Base-by-base conservation (phyloP, 495 filamentous ascomycete species). In the Xylaria intraflava region DNA sequence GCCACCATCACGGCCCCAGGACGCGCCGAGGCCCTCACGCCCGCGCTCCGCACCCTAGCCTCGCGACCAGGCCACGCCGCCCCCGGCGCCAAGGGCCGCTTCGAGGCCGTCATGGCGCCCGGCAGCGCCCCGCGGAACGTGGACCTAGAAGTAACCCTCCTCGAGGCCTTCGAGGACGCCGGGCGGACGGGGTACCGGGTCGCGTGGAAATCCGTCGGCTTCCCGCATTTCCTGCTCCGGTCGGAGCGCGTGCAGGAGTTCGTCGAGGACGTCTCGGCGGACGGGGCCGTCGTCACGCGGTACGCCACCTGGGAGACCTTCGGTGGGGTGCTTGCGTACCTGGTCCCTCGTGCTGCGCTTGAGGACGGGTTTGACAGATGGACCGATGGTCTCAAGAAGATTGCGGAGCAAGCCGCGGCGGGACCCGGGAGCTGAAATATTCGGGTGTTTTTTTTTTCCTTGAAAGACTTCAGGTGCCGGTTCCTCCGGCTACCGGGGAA, bases 221-320 rank as follows among this genome's bases (percentile, higher is more conserved):
- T 46, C 45, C 23, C 70, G 0, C 26, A 3, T 14, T 64, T 58
- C 40, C 20, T 69, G 62, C 59, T 70, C 24, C 56, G 53, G 5
- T 59, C 57, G n/a, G 70, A 73, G 62, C 57, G 70, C 20, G 61
- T 71, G 44, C 68, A 71, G 56, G 69, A 73, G 56, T 68, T 69
- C 45, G 41, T 71, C 6, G 62, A 68, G 26, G 51, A 26, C 0
- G 43, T 35, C 0, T 26, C 39, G 0, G 54, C 11, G 12, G 66
- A 48, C 11, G 53, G 53, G 33, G 64, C 47, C 0, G 53, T 24
- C 0, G 11, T 8, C 4, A 55, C 52, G 36, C 8, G 55, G 23
- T 73, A 73, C 40, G 20, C 16, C 8, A 65, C 61, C 59, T 72
- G 66, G 68, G 70, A 73, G 62, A 73, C 70, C n/a, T 72, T 72